These are phyloP conservation scores for Leccinellum luteum DNA, from an alignment of 768 basidiomycete species.

Conservation along the genomic window DNA sequence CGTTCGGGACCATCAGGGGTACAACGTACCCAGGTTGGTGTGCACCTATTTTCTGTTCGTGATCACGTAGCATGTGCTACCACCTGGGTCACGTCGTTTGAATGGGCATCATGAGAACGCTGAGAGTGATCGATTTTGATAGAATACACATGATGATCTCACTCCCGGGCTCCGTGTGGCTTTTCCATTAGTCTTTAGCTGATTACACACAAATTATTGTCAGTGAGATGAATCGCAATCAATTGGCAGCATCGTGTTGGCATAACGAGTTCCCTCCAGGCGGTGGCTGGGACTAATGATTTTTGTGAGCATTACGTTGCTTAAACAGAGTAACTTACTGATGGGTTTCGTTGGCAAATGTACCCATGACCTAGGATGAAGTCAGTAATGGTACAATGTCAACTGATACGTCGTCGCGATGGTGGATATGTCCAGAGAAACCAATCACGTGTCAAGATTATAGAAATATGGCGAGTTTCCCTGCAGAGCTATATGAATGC, in stretches of 20 bases:
- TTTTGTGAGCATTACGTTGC: neutral
- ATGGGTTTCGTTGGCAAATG: neutral
- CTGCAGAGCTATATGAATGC: neutral
- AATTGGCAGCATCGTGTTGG: neutral
- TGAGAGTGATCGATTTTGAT: neutral
- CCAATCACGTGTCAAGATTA: neutral
- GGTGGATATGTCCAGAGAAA: constrained; percentile 2
- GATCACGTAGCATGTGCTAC: constrained; percentile 15
- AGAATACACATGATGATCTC: neutral
- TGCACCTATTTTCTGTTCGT: neutral
- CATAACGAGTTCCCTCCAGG: neutral
- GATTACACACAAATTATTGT: neutral
- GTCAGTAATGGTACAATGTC: neutral
- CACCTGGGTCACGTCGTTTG: neutral
- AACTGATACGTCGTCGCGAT: neutral
- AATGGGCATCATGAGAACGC: constrained; percentile 6
- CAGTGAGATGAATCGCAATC: neutral
- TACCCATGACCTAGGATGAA: constrained; percentile 1
- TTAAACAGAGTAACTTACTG: neutral
- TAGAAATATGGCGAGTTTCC: neutral
- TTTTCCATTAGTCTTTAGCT: no score
- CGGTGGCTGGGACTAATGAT: neutral
- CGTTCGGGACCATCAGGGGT: neutral
- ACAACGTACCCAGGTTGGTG: neutral
- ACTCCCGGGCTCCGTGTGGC: neutral